Base-by-base conservation (phyloP, 108 stramenopile species). In the Licmophora abbreviata region DNA sequence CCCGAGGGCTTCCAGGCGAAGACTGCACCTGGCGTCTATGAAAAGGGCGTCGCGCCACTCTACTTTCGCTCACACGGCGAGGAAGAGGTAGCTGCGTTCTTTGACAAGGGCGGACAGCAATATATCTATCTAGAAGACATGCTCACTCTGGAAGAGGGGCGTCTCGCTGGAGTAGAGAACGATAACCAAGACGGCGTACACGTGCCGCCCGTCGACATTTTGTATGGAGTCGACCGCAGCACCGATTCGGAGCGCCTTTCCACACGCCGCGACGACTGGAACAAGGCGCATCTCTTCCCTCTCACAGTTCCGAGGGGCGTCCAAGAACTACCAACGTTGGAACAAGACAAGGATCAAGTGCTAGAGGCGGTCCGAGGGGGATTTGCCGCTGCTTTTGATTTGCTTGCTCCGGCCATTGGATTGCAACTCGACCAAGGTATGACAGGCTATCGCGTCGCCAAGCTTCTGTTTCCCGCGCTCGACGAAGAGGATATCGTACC, bases 81-180 rank as follows among this genome's bases (percentile, higher is more conserved):
- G 8, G 54, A 47, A 20, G 52, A 76, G 14, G 82, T 82, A 2
- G 79, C 83, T 18, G 45, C 76, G 23, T 91, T 73, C 47, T 91
- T 85, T 51, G 64, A 77, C 47, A 56, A 53, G 17, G 88, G 88
- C 5, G 88, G 88, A 17, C 88, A 91, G 51, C 84, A 82, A 54
- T 91, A 81, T 48, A 45, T 83, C 5, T 91, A 84, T 49, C 61
- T 76, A 3, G 88, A 91, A 63, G 88, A 91, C 51, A 44, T 82
- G 12, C 57, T 89, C 29, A 79, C 76, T 21, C 66, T 82, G 18
- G 70, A 84, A 47, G 64, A 82, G 38, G 87, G 67, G 12, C 64
- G 56, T 46, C 25, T 41, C 18, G 28, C 56, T 8, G 38, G 1
- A 11, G 24, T 24, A 15, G 23, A 20, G 3, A 2, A 26, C 26